These are phyloP conservation scores for Chamaenerion angustifolium DNA, from an alignment of 345 rosid genomes.

Conservation along the genomic window DNA sequence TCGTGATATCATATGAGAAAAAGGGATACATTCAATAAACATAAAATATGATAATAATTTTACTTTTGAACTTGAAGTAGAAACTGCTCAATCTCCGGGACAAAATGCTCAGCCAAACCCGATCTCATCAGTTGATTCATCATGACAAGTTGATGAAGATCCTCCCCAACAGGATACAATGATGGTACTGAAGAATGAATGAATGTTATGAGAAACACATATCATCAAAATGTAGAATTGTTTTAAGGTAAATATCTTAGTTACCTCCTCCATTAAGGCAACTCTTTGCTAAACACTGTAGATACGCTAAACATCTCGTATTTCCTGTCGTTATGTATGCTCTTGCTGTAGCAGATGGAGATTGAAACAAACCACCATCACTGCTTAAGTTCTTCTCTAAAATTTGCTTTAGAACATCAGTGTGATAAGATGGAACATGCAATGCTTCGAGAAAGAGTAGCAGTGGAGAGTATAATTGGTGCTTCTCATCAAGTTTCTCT, in stretches of 20 bases:
- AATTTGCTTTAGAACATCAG: constrained; percentile 7
- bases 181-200: constrained; percentile 31
- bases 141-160: too few relatives aligned
- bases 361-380: too few relatives aligned
- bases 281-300: constrained; percentile 10
- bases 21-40: too few relatives aligned
- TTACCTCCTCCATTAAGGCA: constrained; percentile 25
- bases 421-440: constrained; percentile 7
- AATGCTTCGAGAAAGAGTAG: constrained; percentile 37
- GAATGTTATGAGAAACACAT: constrained; percentile 34
- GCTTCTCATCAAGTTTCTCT: constrained; percentile 21
- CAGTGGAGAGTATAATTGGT: constrained; percentile 21
- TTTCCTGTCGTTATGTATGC: too few relatives aligned
- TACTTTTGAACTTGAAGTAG: constrained; percentile 22
- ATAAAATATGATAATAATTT: not conserved
- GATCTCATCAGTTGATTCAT: constrained; percentile 27
- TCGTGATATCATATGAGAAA: constrained; percentile 14
- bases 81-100: constrained; percentile 24
- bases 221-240: constrained; percentile 36
- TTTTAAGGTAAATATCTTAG: constrained; percentile 48
- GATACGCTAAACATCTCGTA: too few relatives aligned
- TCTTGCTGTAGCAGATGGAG: too few relatives aligned
- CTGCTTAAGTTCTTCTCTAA: too few relatives aligned
- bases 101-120: constrained; percentile 44
- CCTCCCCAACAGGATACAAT: too few relatives aligned